These are phyloP conservation scores for Chlamydomonas applanata DNA, from an alignment of 139 green algal species.

Conservation along the genomic window DNA sequence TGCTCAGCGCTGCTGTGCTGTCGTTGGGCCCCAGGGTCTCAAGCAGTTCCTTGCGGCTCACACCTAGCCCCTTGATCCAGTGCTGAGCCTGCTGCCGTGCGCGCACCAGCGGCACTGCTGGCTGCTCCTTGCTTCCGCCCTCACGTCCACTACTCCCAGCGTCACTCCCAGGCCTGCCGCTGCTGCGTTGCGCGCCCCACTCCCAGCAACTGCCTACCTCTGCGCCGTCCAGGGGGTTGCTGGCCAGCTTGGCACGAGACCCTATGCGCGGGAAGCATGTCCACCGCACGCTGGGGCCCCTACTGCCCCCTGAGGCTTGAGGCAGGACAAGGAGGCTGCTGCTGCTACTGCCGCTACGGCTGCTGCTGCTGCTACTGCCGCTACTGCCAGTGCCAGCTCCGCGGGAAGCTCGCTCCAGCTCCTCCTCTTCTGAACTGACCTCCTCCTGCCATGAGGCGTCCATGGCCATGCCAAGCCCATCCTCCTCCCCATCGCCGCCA, in stretches of 20 bases:
- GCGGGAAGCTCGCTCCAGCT: too few species aligned
- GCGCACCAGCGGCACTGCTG: background rate
- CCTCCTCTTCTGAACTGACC: background rate
- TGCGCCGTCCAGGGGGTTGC: too few species aligned
- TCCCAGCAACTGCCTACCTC: background rate
- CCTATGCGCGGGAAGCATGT: background rate
- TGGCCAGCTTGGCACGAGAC: too few species aligned
- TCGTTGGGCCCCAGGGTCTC: background rate
- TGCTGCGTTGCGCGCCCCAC: background rate
- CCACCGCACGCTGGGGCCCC: background rate
- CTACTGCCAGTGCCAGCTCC: too few species aligned
- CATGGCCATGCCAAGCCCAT: background rate
- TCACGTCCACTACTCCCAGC: background rate
- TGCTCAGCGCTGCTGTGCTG: background rate
- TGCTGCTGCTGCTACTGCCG: background rate
- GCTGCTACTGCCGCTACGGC: background rate
- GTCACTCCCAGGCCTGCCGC: background rate
- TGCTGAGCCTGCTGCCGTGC: background rate
- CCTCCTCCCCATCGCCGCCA: background rate
- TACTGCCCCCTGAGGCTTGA: background rate
- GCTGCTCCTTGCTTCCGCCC: background rate
- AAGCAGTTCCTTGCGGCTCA: background rate
- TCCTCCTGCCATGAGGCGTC: background rate
- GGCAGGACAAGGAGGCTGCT: background rate
- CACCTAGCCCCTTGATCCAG: background rate